phyloP scores from a whole-genome alignment of 2,329 filamentous ascomycete genomes.

The Pyrenophora seminiperda region DNA sequence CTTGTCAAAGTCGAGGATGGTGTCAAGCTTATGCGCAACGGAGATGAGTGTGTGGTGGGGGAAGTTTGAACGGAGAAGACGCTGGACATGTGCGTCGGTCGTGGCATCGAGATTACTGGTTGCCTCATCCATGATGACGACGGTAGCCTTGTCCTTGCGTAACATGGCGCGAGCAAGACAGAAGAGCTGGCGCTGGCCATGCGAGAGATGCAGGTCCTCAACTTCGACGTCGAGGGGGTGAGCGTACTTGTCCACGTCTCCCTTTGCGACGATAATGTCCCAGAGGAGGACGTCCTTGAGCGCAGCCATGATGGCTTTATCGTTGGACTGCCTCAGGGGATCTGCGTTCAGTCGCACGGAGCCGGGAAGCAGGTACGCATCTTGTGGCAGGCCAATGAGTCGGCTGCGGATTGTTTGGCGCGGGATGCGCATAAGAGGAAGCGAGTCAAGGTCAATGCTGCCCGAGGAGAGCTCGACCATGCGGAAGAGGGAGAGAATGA shows the following conservation, averaged over 20 bases:
- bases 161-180: conserved; percentile 66
- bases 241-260: conserved; percentile 37
- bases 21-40: conserved; percentile 62
- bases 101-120: conserved; percentile 57
- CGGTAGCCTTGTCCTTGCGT: conserved; percentile 27
- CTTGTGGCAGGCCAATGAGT: conserved; percentile 58
- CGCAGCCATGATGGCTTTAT: conserved; percentile 50
- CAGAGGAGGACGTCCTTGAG: conserved; percentile 56
- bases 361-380: conserved; percentile 57
- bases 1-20: conserved; percentile 60
- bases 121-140: conserved; percentile 44
- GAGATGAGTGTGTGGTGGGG: conserved; percentile 63
- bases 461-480: conserved; percentile 55
- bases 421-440: conserved; percentile 54
- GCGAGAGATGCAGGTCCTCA: conserved; percentile 39
- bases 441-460: conserved; percentile 54
- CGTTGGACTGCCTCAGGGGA: conserved; percentile 45
- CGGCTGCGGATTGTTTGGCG: conserved; percentile 54
- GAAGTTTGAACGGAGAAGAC: conserved; percentile 60
- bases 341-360: conserved; percentile 58
- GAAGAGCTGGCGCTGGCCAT: conserved; percentile 68
- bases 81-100: conserved; percentile 64
- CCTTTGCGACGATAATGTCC: conserved; percentile 44
- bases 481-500: conserved; percentile 56
- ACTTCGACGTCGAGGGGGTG: conserved; percentile 42